Conservation (phyloP, 208 protist genomes). For the Phytomonas serpens region DNA sequence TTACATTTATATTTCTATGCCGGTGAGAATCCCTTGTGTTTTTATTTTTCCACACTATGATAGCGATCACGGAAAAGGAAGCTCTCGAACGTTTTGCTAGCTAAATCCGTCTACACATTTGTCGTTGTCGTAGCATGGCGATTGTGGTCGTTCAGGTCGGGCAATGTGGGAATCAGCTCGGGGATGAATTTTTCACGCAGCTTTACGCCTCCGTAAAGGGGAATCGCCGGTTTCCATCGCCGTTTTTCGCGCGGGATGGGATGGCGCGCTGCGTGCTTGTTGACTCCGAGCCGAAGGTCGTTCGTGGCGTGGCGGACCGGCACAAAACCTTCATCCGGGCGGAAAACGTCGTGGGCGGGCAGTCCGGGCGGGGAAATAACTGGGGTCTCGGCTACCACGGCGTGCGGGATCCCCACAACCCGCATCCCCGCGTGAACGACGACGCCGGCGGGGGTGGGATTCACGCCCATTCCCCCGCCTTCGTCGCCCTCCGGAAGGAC, state of each 20-base stretch:
- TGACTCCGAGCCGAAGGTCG: conserved; percentile 87
- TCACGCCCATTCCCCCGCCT: conserved; percentile 12
- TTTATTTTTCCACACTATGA: not conserved
- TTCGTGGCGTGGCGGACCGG: conserved; percentile 40
- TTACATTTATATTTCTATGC: not conserved
- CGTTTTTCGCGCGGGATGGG: conserved; percentile 57
- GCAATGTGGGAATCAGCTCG: conserved; percentile 87
- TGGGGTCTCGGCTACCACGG: conserved; percentile 85
- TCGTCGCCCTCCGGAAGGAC: conserved; percentile 48
- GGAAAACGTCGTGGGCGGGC: conserved; percentile 67
- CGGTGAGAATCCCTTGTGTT: not conserved
- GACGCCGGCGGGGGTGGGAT: not conserved
- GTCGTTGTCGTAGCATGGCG: conserved; percentile 25
- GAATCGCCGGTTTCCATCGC: conserved; percentile 4
- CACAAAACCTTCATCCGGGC: conserved; percentile 41
- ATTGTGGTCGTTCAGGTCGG: conserved; percentile 74
- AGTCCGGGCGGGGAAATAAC: conserved; percentile 82
- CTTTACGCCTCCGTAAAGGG: conserved; percentile 14
- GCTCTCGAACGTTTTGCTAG: not conserved
- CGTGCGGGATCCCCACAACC: conserved; percentile 13
- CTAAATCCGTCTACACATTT: not conserved
- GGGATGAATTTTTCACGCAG: conserved; percentile 74
- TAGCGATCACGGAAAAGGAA: not conserved
- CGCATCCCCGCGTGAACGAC: not conserved
- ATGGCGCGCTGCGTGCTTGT: conserved; percentile 77